Evolutionary conservation across 2,329 filamentous ascomycete species (phyloP), one percentile per base, ranked within the genome.

Genomic region (Alternaria brassicae): DNA sequence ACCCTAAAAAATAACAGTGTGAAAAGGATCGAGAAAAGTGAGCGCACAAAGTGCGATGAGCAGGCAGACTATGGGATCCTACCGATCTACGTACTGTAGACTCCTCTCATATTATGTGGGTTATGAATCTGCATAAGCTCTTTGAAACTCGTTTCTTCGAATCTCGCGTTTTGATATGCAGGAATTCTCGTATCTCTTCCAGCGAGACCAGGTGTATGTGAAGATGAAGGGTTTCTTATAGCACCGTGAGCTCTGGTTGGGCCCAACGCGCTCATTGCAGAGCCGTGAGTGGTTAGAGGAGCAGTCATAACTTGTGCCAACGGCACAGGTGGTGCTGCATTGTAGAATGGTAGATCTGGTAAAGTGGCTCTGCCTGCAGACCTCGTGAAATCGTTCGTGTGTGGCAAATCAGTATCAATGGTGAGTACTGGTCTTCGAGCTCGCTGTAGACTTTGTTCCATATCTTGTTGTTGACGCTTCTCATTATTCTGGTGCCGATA

Each of bases 401-500:
- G 34, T 19, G 53, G 17, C 9, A 49, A 3, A 7, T 49, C 44
- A 6, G 54, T 57, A 21, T 52, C 54, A 12, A 57, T 19, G 1
- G 54, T 42, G 4, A 52, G 30, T 5, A 52, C 39, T 3, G 47
- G 54, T 12, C 17, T 28, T 40, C 30, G 37, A 36, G 54, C 54
- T 4, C 40, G 39, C 25, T 39, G 21, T 27, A 60, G 13, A 37
- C 58, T 57, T 28, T 40, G 27, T 40, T 60, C 50, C 9, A 62
- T 53, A 32, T 62, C 60, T 25, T 21, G 36, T 39, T 36, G 32
- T 37, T 59, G 32, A 4, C 34, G 19, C 19, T 50, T 7, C 7
- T 45, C 3, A 4, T 40, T 9, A 4, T 27, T 10, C 2, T 49
- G 51, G 19, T 30, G 41, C 19, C 39, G 32, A 13, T 34, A 21